Evolutionary conservation across 495 filamentous ascomycete genomes (phyloP), one percentile per base, ranked within the genome.

Genomic region (Aspergillus ostianus): DNA sequence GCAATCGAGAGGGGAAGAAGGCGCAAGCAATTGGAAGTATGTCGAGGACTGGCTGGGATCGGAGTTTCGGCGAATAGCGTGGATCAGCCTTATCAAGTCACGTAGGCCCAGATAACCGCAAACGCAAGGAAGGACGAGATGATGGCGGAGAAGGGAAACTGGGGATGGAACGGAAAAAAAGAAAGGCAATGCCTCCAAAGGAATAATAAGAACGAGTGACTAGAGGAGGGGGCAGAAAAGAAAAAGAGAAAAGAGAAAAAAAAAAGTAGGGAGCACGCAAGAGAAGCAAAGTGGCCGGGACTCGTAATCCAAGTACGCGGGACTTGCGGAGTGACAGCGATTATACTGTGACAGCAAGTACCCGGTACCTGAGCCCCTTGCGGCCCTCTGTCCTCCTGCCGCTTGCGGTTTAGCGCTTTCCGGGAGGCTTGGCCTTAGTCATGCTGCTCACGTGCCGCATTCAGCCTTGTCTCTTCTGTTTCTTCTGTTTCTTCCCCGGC

Each of bases 221-320:
- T 27, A 49, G 36, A 55, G 32, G 20, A 51, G 19, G 45, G 45
- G 48, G 49, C 53, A 32, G 50, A 32, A 58, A 27, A 55, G 30
- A 36, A 46, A 46, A 29, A 50, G 19, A 56, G 29, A 21, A 48
- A 56, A 51, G 27, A 32, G 50, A 23, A 58, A 27, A 58, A 29
- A 46, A 46, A 46, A 29, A 57, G 26, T 36, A 56, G 45, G 27
- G 27, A 56, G 54, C 54, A 47, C 20, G 54, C 44, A 44, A 49
- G 58, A 65, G 41, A 56, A 55, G 44, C 62, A 60, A 58, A 59
- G 61, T 63, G 61, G 46, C 61, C 56, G 52, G 49, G 47, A 49
- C 29, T 50, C 30, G 47, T 58, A 20, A 45, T 51, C 18, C 1
- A 7, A 32, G 29, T 32, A 10, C 29, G 7, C 29, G 29, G 7